Evolutionary conservation across 768 basidiomycete species (phyloP).

Genomic region (Serendipita indica): DNA sequence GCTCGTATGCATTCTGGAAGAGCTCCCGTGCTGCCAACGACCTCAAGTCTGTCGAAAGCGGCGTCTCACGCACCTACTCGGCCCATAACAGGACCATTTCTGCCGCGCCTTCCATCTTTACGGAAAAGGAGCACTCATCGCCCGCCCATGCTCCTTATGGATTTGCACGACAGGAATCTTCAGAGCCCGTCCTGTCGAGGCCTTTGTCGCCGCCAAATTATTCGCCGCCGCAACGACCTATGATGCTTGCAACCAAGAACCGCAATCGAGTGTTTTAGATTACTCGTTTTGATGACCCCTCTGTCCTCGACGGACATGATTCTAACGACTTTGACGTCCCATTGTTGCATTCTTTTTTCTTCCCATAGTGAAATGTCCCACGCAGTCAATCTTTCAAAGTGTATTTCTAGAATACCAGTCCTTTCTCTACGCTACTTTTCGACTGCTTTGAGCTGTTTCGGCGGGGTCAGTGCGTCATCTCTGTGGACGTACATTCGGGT

Average conservation of each 20-base stretch:
- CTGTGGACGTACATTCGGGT: not conserved
- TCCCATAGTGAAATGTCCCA: not conserved
- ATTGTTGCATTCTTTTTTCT: not conserved
- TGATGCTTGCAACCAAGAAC: not conserved
- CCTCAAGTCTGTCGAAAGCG: not conserved
- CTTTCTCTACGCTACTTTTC: not conserved
- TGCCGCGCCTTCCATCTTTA: conserved; percentile 4
- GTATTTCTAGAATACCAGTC: not conserved
- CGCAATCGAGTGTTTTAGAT: not conserved
- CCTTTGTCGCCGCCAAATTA: conserved; percentile 8
- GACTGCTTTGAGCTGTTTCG: not conserved
- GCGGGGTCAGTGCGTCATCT: not conserved
- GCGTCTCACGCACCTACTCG: not conserved
- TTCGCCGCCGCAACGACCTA: not conserved
- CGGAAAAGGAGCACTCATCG: not conserved
- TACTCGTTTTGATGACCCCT: not conserved
- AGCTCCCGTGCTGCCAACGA: not conserved
- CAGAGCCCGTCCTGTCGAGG: not conserved
- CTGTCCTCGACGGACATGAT: conserved; percentile 3
- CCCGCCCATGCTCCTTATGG: not conserved
- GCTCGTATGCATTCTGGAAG: conserved; percentile 9
- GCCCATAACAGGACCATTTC: not conserved
- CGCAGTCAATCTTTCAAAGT: not conserved
- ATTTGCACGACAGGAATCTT: not conserved
- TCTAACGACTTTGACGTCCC: conserved; percentile 6